phyloP scores from a whole-genome alignment of 2,329 filamentous ascomycete genomes.

The Cucurbitaria berberidis region DNA sequence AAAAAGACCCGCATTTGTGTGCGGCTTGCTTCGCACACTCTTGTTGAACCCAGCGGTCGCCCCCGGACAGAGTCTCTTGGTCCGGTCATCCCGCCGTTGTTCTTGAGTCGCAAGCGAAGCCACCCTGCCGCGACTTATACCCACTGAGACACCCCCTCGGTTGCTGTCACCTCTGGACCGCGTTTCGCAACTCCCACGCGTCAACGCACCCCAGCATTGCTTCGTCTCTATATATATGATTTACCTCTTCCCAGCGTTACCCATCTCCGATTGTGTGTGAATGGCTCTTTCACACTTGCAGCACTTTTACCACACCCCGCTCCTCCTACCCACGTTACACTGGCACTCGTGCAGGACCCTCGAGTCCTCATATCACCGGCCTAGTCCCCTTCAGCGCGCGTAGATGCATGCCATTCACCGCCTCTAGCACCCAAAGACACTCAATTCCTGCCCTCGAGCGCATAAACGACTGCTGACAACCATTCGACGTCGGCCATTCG shows the following conservation, averaged over 20 bases:
- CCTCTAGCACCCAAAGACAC: too few species aligned
- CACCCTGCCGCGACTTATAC: constrained; percentile 7
- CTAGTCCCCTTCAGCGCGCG: constrained; percentile 45
- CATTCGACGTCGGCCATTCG: neutral
- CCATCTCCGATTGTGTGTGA: constrained; percentile 25
- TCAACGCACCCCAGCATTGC: neutral
- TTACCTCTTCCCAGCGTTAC: neutral
- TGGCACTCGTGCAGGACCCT: constrained; percentile 28
- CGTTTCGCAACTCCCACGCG: neutral
- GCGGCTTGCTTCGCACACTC: constrained; percentile 8
- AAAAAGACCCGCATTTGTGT: constrained; percentile 23
- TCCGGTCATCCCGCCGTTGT: constrained; percentile 9
- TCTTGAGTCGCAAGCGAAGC: constrained; percentile 6
- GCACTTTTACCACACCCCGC: constrained; percentile 21
- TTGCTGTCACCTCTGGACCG: neutral
- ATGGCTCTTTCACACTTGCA: constrained; percentile 42
- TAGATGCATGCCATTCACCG: constrained; percentile 19
- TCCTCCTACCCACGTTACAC: constrained; percentile 27
- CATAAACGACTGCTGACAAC: neutral
- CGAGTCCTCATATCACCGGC: constrained; percentile 38
- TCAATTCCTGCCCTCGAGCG: neutral
- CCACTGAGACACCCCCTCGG: constrained; percentile 1
- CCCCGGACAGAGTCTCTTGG: neutral
- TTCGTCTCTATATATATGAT: too few species aligned
- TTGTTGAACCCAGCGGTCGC: too few species aligned